These are phyloP conservation scores for Diaporthe australafricana DNA, from an alignment of 2,329 filamentous ascomycete species.

Conservation along the genomic window DNA sequence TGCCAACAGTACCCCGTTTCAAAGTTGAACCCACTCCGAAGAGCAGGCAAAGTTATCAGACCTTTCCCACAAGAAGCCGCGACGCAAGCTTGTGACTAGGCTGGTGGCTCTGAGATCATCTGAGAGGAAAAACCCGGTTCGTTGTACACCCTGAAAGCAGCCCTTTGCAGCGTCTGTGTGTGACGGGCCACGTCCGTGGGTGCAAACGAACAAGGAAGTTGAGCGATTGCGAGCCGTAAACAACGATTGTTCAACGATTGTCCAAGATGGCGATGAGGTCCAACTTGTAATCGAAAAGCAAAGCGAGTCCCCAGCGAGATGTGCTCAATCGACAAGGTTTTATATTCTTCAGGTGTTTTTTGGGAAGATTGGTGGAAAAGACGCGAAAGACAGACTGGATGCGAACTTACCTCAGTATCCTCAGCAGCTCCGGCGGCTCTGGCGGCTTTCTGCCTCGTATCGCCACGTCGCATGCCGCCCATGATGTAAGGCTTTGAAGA, in stretches of 20 bases:
- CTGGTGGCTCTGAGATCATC: neutral
- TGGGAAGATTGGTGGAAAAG: neutral
- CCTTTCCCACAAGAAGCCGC: neutral
- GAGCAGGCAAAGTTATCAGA: neutral
- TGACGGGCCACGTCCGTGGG: neutral
- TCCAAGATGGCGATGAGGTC: neutral
- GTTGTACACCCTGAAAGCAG: neutral
- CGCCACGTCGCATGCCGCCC: too few species aligned
- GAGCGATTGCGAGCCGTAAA: neutral
- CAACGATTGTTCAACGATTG: too few species aligned
- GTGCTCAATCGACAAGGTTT: neutral
- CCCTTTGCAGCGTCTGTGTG: neutral
- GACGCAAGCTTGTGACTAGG: neutral
- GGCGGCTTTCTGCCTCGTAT: too few species aligned
- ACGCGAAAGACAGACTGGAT: neutral
- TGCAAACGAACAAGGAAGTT: neutral
- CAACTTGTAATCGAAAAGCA: too few species aligned
- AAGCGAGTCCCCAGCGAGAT: too few species aligned
- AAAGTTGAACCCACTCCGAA: neutral
- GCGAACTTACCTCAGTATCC: neutral
- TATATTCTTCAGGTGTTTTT: neutral
- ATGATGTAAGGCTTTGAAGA: neutral
- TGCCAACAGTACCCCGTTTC: neutral
- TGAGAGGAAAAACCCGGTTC: neutral
- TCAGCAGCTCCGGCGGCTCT: neutral